A percentile compares a stretch with the other conserved stretches of the same genome.
These are phyloP conservation scores for Xylariaceae sp. DNA, from an alignment of 2,329 filamentous ascomycete genomes.

Conservation along the genomic window DNA sequence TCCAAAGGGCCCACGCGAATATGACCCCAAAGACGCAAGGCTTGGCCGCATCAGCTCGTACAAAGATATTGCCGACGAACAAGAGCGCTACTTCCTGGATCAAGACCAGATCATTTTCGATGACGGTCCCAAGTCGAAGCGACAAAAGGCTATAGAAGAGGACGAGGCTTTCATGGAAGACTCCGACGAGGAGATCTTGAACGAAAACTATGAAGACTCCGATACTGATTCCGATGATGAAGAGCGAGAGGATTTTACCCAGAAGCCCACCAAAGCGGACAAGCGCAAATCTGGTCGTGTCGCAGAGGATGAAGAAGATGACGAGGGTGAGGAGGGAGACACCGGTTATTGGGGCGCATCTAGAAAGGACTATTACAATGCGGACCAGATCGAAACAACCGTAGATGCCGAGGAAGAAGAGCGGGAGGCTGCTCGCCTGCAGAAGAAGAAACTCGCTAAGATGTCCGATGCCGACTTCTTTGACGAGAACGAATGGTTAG, in stretches of 20 bases:
- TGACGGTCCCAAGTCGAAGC: constrained; percentile 74
- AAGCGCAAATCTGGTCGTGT: constrained; percentile 22
- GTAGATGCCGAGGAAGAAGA: constrained; percentile 80
- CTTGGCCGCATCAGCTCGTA: constrained; percentile 59
- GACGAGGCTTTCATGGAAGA: constrained; percentile 57
- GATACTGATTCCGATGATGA: constrained; percentile 32
- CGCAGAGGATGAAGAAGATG: constrained; percentile 45
- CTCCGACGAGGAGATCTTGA: constrained; percentile 60
- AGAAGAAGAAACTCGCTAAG: constrained; percentile 83
- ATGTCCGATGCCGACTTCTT: constrained; percentile 95
- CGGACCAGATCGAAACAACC: constrained; percentile 55
- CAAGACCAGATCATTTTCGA: constrained; percentile 84
- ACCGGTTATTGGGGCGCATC: constrained; percentile 81
- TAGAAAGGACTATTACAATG: constrained; percentile 88
- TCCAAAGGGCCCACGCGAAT: constrained; percentile 48
- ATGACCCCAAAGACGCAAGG: constrained; percentile 55
- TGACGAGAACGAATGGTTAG: constrained; percentile 82
- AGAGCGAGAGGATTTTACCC: constrained; percentile 37
- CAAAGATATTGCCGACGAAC: constrained; percentile 86
- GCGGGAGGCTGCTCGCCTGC: constrained; percentile 78
- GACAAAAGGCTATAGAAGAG: constrained; percentile 65
- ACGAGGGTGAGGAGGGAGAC: constrained; percentile 48
- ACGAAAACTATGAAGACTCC: constrained; percentile 40
- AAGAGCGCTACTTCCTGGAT: constrained; percentile 88
- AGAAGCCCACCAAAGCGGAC: constrained; percentile 17